A percentile compares a stretch with the other conserved stretches of the same genome.
Evolutionary conservation across 345 rosid species (phyloP).

Genomic region (Excoecaria cochinchinensis): DNA sequence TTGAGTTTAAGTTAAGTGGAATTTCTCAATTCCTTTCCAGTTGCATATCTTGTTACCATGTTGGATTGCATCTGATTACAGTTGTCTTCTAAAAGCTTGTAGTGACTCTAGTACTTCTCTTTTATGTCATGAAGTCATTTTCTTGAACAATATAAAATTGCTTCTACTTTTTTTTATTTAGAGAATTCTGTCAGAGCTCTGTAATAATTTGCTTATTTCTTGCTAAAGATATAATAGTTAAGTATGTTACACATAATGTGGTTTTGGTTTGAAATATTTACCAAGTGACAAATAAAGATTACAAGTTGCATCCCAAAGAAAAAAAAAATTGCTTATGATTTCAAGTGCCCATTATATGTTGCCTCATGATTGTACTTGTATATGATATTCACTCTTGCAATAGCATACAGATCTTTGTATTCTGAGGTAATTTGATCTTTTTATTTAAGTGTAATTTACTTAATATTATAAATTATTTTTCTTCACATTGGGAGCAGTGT

Average conservation of each 20-base stretch:
- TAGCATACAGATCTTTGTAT: not conserved
- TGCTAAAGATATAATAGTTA: not conserved
- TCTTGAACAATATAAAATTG: not conserved
- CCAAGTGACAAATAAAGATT: not conserved
- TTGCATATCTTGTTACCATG: not conserved
- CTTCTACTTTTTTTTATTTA: constrained; percentile 1
- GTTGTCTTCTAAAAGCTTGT: no score
- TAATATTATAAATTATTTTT: not conserved
- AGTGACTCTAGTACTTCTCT: not conserved
- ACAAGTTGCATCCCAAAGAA: not conserved
- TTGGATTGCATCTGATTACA: not conserved
- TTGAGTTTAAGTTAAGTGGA: no score
- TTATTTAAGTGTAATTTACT: not conserved
- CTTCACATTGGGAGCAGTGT: not conserved
- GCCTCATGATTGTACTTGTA: not conserved
- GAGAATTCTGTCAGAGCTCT: not conserved
- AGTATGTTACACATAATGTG: not conserved
- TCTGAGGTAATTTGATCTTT: not conserved
- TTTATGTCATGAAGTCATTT: not conserved
- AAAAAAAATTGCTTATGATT: not conserved
- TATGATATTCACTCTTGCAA: not conserved
- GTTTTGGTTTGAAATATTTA: not conserved
- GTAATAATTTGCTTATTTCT: not conserved
- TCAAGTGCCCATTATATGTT: not conserved
- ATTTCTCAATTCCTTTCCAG: not conserved